Base-by-base conservation (phyloP, 176 grass and related monocot genomes). In the Rhynchospora pubera region DNA sequence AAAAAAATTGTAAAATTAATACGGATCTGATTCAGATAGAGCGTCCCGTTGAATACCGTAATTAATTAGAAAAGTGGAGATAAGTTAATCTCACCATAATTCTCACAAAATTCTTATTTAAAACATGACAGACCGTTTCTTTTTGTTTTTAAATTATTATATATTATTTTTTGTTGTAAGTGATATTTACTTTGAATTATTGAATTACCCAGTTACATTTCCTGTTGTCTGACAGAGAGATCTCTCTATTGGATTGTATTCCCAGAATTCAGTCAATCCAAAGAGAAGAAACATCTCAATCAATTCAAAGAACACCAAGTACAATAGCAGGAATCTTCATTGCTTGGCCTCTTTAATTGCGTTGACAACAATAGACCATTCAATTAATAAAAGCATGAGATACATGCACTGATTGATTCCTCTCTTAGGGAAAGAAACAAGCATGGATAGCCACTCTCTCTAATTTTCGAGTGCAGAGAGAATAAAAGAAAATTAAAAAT, bases 321-420 rank as follows among this genome's bases (percentile, higher is more conserved):
- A 80, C 42, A 73, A 5, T 50, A 45, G 45, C 18, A 62, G 59
- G 78, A 64, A 65, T 64, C 78, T 65, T 81, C 57, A 16, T 65
- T 81, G 26, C 9, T 65, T 51, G 78, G 57, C 78, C 78, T 81
- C 78, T 81, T 81, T 81, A 81, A 59, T 74, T 74, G 43, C 58
- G n/a, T 81, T 45, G 44, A 62, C 56, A 81, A 65, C 42, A 50
- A 81, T 60, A 64, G 78, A 62, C n/a, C 78, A 65, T 79, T 81
- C 78, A 80, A 48, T 80, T 19, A 50, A 50, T 50, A 23, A 80
- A 80, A 63, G 58, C n/a, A 63, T 14, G 34, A 12, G 34, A 80
- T 23, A 12, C 39, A 63, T 47, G 58, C 78, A 81, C 34, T 81
- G 58, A 81, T 81, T 81, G n/a, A 63, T 81, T 57, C 78, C 59